Base-by-base conservation (phyloP, 768 basidiomycete genomes). In the Postia placenta region DNA sequence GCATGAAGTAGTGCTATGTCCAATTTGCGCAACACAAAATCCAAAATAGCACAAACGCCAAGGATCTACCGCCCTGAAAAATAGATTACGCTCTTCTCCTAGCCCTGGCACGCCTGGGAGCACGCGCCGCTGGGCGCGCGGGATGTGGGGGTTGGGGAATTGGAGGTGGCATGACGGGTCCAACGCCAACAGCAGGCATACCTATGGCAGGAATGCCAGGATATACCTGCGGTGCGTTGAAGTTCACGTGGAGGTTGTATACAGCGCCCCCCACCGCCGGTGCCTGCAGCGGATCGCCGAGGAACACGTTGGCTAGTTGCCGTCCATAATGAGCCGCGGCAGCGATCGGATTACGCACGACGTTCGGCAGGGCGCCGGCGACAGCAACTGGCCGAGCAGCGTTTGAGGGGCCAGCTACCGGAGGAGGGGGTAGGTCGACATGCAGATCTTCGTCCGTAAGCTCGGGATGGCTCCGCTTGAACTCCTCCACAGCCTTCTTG, bases 401-500 rank as follows among this genome's bases (percentile, higher is more conserved):
- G 42, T 51, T 43, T 11, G 45, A 43, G 5, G 44, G 50, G 4
- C 50, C 50, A 5, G 24, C 64, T 12, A 71, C 67, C 2, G 69
- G 64, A 12, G 60, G 60, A 7, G 57, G 46, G 0, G 83, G 87
- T 3, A 83, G 56, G 42, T 89, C 89, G 28, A 90, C 75, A 53
- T 79, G 75, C 59, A 92, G 69, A 23, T 71, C 74, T 15, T 74
- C 67, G 15, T 79, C 77, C 35, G 79, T 72, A 20, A 81, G 71
- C 19, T 90, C 83, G 0, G 87, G 87, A 39, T 87, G 73, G 3
- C 73, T 66, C 23, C 64, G 65, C 55, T 76, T 78, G 60, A 79
- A 78, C 19, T 84, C 74, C n/a, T 74, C 77, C n/a, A 81, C 61
- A 0, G 87, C 86, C 44, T 67, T 72, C 58, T 84, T 76, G 11